Evolutionary conservation across 768 basidiomycete genomes (phyloP), one percentile per base, ranked within the genome.

Genomic region (Boletus pseudo-olivaceus): DNA sequence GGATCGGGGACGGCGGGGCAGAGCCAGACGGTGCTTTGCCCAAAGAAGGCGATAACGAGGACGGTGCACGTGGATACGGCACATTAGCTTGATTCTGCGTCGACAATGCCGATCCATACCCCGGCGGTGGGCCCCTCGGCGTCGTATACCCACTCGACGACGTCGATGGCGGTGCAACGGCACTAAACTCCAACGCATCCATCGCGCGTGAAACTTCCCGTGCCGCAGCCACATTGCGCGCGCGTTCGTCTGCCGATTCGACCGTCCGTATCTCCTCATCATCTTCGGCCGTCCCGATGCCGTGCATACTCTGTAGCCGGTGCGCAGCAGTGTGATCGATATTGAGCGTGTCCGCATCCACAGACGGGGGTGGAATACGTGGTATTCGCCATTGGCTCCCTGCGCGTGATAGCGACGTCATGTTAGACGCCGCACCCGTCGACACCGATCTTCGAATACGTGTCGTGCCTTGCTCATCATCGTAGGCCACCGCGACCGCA

Each of bases 121-220:
- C 53, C 1, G 51, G 58, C 15, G 47, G 60, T 27, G 59, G 53
- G 3, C 55, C 56, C 35, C 40, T 54, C 1, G 67, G 62, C 17
- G 66, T 58, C 11, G 44, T 43, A 49, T 62, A 63, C 17, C 56
- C 59, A 27, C 51, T 58, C 20, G 54, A 29, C 5, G 60, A n/a
- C 0, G n/a, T 49, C 14, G 51, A 38, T 4, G 58, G 23, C 2
- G 64, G 57, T 14, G 55, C 52, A 46, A 65, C 63, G 1, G 75
- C 65, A 51, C 59, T 69, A 56, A 76, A 78, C 53, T 73, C 76
- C 17, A 88, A 68, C 19, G 81, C 75, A 52, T 87, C 83, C 46
- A 88, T 61, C 62, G 88, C 88, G 12, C 81, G 78, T 12, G 79
- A 79, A 1, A 90, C 76, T 65, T 87, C 87, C 17, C 82, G 77